Evolutionary conservation across 768 basidiomycete genomes (phyloP), one percentile per base, ranked within the genome.

Genomic region (Glaciozyma antarctica): DNA sequence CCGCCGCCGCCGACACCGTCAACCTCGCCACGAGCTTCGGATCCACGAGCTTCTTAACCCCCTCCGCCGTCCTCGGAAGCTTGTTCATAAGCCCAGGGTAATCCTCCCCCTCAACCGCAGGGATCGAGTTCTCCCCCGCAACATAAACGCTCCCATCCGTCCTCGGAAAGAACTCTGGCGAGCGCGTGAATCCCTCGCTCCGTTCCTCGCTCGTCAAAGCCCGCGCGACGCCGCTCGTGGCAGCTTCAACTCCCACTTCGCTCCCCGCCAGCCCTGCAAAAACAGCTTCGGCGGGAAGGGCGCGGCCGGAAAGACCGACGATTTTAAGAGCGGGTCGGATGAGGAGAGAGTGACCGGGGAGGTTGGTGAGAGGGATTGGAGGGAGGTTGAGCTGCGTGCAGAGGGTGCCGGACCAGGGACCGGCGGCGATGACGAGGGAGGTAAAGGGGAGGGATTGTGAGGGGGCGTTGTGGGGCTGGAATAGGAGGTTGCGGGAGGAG

Each of bases 401-500:
- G 43, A 70, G 57, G 7, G 68, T 71, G 5, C 77, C 76, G 21
- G 77, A 76, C 78, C 78, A 79, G 51, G 76, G 76, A 0, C 78
- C 78, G 8, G 78, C 77, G 16, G 78, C 71, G 66, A 80, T 63
- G 32, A 78, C 65, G 61, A 79, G 64, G 43, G 66, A 74, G 55
- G 75, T 73, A 67, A 75, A 75, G 17, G 73, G 70, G 48, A 79
- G 51, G 60, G 56, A 68, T 51, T 7, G 49, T 53, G 22, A 28
- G 13, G 22, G n/a, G 30, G 60, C 13, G 38, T 16, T 15, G 38
- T n/a, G n/a, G 3, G 34, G 43, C 1, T 28, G 2, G 53, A 51
- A 30, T 15, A 45, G 32, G 59, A 63, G 59, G 0, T 43, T 51
- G 8, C 60, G 66, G 5, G 52, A 22, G 28, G 26, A 10, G 15